Evolutionary conservation across 2,329 filamentous ascomycete genomes (phyloP).

Genomic region (Monilinia aucupariae): DNA sequence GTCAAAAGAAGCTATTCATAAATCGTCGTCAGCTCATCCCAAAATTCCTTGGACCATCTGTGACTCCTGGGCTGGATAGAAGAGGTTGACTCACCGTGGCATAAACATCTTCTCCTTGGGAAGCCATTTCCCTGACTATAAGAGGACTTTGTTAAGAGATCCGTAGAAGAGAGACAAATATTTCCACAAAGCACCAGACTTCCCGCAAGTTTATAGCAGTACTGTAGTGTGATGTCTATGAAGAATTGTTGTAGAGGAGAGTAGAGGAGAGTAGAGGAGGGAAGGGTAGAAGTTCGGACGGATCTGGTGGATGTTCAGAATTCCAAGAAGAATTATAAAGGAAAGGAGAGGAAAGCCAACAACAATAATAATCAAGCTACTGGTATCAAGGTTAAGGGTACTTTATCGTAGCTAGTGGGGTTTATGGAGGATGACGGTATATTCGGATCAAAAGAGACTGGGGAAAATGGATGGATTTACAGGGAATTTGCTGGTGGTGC

Average conservation of each 20-base stretch:
- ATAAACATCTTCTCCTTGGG: slow-evolving; percentile 53
- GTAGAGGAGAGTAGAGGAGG: too few relatives aligned
- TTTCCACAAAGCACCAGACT: background rate
- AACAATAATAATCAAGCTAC: too few relatives aligned
- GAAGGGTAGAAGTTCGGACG: too few relatives aligned
- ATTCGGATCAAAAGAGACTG: too few relatives aligned
- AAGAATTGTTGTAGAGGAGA: background rate
- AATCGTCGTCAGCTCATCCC: slow-evolving; percentile 18
- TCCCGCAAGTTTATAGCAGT: background rate
- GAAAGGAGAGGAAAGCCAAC: too few relatives aligned
- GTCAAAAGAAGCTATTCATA: slow-evolving; percentile 75
- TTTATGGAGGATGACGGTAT: too few relatives aligned
- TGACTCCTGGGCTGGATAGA: too few relatives aligned
- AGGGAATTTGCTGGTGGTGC: too few relatives aligned
- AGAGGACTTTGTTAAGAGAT: background rate
- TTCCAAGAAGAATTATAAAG: background rate
- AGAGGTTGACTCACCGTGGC: slow-evolving; percentile 48
- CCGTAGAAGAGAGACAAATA: background rate
- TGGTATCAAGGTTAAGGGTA: too few relatives aligned
- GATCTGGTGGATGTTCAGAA: background rate
- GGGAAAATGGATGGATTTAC: too few relatives aligned
- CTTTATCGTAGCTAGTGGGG: too few relatives aligned
- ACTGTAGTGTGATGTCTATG: background rate
- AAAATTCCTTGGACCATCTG: slow-evolving; percentile 7
- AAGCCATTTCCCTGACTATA: slow-evolving; percentile 36